Conservation (phyloP, 768 basidiomycete species). For the Lactarius psammicola region DNA sequence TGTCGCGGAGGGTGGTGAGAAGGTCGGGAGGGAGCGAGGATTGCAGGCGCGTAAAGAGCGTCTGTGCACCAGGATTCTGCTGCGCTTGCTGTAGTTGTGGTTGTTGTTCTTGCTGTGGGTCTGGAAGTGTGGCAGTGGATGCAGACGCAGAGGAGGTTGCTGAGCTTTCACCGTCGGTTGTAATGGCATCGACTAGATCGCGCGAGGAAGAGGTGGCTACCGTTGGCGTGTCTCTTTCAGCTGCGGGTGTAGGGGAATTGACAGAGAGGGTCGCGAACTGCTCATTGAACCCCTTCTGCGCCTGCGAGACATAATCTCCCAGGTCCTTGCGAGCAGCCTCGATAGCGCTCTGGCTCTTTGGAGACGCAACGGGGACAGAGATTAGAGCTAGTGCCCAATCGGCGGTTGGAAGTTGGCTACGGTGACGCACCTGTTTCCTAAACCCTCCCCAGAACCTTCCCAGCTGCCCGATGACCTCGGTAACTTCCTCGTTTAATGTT, state of each 20-base stretch:
- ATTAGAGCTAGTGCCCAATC: background rate
- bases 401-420: background rate
- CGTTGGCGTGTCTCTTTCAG: constrained; percentile 24
- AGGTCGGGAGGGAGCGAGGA: constrained; percentile 73
- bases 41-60: constrained; percentile 68
- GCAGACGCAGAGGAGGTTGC: constrained; percentile 30
- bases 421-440: constrained; percentile 69
- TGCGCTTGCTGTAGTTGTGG: background rate
- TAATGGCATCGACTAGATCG: constrained; percentile 18
- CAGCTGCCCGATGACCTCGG: constrained; percentile 84
- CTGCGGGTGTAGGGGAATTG: background rate
- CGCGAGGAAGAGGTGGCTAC: constrained; percentile 34
- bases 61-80: constrained; percentile 35
- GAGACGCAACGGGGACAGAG: background rate
- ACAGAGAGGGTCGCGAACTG: constrained; percentile 42
- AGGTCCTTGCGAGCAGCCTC: constrained; percentile 73
- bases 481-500: constrained; percentile 82
- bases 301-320: constrained; percentile 69
- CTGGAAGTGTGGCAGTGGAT: constrained; percentile 18
- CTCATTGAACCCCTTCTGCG: constrained; percentile 72
- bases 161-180: constrained; percentile 28
- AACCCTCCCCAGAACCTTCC: constrained; percentile 90
- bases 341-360: constrained; percentile 66
- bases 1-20: constrained; percentile 61
- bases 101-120: constrained; percentile 14